Percentiles rank a stretch among this genome's conserved stretches.
Conservation (phyloP, 2,329 filamentous ascomycete genomes). For the Talaromyces amestolkiae region DNA sequence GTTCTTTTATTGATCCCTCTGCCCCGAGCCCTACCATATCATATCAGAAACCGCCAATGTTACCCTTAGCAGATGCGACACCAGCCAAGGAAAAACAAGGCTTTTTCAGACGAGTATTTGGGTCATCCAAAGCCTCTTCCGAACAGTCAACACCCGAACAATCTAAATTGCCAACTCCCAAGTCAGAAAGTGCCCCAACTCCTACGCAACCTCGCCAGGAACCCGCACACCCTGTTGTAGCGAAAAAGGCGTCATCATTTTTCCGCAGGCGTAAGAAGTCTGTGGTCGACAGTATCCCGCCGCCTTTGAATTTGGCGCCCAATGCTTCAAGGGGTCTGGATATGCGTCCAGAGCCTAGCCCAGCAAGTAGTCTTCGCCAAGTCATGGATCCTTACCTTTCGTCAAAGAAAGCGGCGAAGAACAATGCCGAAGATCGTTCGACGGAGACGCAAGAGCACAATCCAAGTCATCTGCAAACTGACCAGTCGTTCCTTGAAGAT, state of each 20-base stretch:
- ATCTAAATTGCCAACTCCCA: conserved; percentile 13
- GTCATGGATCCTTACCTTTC: conserved; percentile 81
- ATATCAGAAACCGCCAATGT: conserved; percentile 48
- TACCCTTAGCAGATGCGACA: conserved; percentile 40
- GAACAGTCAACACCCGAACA: conserved; percentile 19
- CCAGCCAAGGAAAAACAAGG: conserved; percentile 69
- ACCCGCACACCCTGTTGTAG: conserved; percentile 59
- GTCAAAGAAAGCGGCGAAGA: conserved; percentile 24
- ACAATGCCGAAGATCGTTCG: conserved; percentile 23
- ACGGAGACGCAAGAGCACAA: conserved; percentile 16
- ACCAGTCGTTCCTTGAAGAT: conserved; percentile 12
- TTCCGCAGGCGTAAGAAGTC: conserved; percentile 94
- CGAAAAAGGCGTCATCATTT: conserved; percentile 91
- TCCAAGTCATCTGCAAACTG: not conserved
- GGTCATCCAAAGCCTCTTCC: conserved; percentile 58
- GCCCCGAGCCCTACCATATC: conserved; percentile 55
- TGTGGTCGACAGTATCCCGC: conserved; percentile 63
- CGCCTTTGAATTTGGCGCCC: conserved; percentile 54
- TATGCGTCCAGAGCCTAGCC: conserved; percentile 50
- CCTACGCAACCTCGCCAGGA: conserved; percentile 32
- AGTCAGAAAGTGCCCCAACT: conserved; percentile 22
- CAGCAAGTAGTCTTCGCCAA: conserved; percentile 76
- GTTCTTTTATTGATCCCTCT: conserved; percentile 47
- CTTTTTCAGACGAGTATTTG: conserved; percentile 93
- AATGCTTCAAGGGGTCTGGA: conserved; percentile 39